These are phyloP conservation scores for Penicillium sp. DNA, from an alignment of 2,329 filamentous ascomycete genomes.

Conservation along the genomic window DNA sequence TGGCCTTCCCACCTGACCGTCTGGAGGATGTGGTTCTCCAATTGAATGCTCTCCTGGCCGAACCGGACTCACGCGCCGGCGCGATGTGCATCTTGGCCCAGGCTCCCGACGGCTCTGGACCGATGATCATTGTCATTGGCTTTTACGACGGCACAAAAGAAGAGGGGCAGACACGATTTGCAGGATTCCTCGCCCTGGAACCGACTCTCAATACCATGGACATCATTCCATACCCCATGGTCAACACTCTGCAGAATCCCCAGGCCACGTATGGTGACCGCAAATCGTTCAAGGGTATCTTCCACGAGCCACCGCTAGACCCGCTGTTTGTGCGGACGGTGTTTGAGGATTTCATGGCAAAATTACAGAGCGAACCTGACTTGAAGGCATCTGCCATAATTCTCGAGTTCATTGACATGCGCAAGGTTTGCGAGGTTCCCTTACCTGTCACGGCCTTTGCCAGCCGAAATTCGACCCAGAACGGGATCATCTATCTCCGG, in stretches of 20 bases:
- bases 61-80: constrained; percentile 61
- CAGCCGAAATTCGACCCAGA: constrained; percentile 51
- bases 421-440: constrained; percentile 43
- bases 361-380: constrained; percentile 33
- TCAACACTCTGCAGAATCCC: constrained; percentile 47
- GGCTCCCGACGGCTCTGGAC: constrained; percentile 35
- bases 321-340: constrained; percentile 37
- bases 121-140: constrained; percentile 35
- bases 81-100: constrained; percentile 35
- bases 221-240: constrained; percentile 47
- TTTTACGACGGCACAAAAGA: constrained; percentile 45
- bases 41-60: constrained; percentile 54
- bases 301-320: constrained; percentile 49
- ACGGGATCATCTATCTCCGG: constrained; percentile 46
- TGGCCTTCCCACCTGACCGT: constrained; percentile 30
- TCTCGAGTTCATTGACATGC: constrained; percentile 50
- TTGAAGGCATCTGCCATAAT: constrained; percentile 37
- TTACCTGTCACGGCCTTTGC: constrained; percentile 49
- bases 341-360: constrained; percentile 35
- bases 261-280: constrained; percentile 46
- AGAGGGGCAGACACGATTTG: constrained; percentile 43
- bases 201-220: constrained; percentile 43
- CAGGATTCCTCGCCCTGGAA: constrained; percentile 42
- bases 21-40: constrained; percentile 28
- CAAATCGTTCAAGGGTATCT: constrained; percentile 50